Conservation (phyloP, 2,329 filamentous ascomycete species). For the Sarocladium strictum region DNA sequence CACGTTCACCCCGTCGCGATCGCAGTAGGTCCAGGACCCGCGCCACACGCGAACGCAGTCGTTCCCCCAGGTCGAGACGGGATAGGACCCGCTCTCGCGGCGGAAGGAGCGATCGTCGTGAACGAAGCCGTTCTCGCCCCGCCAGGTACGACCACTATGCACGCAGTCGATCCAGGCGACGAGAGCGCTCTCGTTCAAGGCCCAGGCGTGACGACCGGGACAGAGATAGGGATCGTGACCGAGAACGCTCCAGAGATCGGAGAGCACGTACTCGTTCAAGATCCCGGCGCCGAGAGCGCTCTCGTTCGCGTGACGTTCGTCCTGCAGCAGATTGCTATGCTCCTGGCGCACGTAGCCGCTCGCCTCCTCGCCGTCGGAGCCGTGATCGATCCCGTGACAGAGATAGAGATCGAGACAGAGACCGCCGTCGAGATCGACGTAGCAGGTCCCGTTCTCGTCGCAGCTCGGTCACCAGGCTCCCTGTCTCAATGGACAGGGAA, state of each 20-base stretch:
- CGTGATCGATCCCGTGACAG: constrained; percentile 19
- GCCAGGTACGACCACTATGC: constrained; percentile 26
- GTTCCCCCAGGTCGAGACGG: constrained; percentile 25
- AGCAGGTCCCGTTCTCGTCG: constrained; percentile 39
- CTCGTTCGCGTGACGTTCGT: constrained; percentile 20
- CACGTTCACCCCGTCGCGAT: constrained; percentile 31
- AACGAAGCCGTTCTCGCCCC: constrained; percentile 27
- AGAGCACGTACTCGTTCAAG: constrained; percentile 24
- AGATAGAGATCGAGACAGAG: constrained; percentile 16
- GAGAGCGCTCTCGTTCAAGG: constrained; percentile 27
- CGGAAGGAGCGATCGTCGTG: constrained; percentile 23
- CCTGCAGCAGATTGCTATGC: constrained; percentile 26
- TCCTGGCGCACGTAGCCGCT: constrained; percentile 21
- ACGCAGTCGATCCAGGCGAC: constrained; percentile 28
- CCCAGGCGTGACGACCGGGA: constrained; percentile 10
- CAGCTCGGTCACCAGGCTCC: constrained; percentile 12
- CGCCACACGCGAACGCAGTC: constrained; percentile 30
- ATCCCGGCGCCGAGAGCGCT: constrained; percentile 21
- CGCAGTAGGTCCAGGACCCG: constrained; percentile 25
- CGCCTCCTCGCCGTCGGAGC: constrained; percentile 17
- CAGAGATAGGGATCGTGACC: constrained; percentile 16
- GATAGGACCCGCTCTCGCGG: constrained; percentile 35
- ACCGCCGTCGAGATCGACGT: constrained; percentile 17
- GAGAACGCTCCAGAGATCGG: constrained; percentile 24
- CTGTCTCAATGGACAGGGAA: constrained; percentile 32